Conservation (phyloP, 306 rosid species). For the Quillaja saponaria region DNA sequence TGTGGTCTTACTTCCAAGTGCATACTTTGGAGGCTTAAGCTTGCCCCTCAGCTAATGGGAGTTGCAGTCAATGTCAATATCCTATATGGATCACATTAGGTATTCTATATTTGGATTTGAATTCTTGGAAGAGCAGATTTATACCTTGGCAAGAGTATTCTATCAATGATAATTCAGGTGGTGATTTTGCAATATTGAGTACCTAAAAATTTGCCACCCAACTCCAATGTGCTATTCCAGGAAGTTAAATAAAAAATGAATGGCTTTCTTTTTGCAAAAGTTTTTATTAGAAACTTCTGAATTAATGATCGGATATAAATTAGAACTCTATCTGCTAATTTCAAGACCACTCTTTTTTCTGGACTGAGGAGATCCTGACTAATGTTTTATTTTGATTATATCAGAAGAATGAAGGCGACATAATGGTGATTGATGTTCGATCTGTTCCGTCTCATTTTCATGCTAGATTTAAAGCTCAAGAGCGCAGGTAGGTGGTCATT, state of each 20-base stretch:
- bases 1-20: constrained; percentile 5
- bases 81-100: background rate
- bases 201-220: background rate
- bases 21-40: constrained; percentile 5
- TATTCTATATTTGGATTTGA: constrained; percentile 2
- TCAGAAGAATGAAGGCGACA: constrained; percentile 76
- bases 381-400: constrained; percentile 18
- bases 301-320: too few relatives aligned
- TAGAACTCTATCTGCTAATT: background rate
- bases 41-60: background rate
- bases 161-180: constrained; percentile 2
- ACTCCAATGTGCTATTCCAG: background rate
- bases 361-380: constrained; percentile 27
- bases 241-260: too few relatives aligned
- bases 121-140: constrained; percentile 1
- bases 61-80: background rate
- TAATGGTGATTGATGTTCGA: constrained; percentile 73
- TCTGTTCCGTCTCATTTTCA: constrained; percentile 77
- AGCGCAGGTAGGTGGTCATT: constrained; percentile 78
- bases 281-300: too few relatives aligned
- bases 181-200: too few relatives aligned
- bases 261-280: too few relatives aligned
- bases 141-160: constrained; percentile 11
- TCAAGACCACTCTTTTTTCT: background rate
- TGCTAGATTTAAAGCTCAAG: constrained; percentile 84